A percentile compares a stretch with the other conserved stretches of the same genome.
Evolutionary conservation across 495 filamentous ascomycete genomes (phyloP).

Genomic region (Hypoxylon crocopeplum): DNA sequence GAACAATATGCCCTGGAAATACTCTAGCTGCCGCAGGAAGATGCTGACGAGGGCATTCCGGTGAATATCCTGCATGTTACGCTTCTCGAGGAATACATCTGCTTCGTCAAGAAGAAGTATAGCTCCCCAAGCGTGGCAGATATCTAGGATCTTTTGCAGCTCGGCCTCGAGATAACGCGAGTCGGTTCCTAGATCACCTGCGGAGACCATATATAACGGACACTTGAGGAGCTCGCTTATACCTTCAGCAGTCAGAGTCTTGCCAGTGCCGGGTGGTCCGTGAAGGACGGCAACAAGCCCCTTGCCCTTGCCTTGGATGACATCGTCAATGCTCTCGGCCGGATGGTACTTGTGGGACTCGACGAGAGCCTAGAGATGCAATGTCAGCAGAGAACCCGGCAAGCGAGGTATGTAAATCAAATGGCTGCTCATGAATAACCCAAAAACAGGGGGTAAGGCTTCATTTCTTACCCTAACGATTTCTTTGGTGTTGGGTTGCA

Average conservation of each 20-base stretch:
- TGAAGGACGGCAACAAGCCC: slow-evolving; percentile 67
- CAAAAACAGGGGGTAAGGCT: background rate
- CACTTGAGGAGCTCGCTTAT: slow-evolving; percentile 59
- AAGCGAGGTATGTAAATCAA: background rate
- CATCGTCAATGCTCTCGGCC: slow-evolving; percentile 82
- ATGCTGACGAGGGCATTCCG: slow-evolving; percentile 64
- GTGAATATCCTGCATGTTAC: slow-evolving; percentile 58
- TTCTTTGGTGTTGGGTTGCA: slow-evolving; percentile 76
- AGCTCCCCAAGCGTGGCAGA: slow-evolving; percentile 59
- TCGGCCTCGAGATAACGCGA: slow-evolving; percentile 57
- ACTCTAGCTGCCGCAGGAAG: slow-evolving; percentile 61
- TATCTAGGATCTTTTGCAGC: slow-evolving; percentile 58
- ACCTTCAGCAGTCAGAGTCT: slow-evolving; percentile 64
- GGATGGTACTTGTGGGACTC: slow-evolving; percentile 81
- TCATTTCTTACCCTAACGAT: slow-evolving; percentile 70
- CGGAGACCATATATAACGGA: slow-evolving; percentile 62
- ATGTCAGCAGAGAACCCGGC: slow-evolving; percentile 21
- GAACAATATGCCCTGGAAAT: slow-evolving; percentile 67
- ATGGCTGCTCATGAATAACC: background rate
- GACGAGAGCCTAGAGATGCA: slow-evolving; percentile 62
- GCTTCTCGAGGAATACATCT: slow-evolving; percentile 70
- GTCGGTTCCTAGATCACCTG: slow-evolving; percentile 61
- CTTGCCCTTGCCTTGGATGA: slow-evolving; percentile 72
- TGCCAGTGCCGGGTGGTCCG: slow-evolving; percentile 64
- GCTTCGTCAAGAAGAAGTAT: slow-evolving; percentile 70